phyloP scores from a whole-genome alignment of 129 eudicot species.

The Mikania micrantha region DNA sequence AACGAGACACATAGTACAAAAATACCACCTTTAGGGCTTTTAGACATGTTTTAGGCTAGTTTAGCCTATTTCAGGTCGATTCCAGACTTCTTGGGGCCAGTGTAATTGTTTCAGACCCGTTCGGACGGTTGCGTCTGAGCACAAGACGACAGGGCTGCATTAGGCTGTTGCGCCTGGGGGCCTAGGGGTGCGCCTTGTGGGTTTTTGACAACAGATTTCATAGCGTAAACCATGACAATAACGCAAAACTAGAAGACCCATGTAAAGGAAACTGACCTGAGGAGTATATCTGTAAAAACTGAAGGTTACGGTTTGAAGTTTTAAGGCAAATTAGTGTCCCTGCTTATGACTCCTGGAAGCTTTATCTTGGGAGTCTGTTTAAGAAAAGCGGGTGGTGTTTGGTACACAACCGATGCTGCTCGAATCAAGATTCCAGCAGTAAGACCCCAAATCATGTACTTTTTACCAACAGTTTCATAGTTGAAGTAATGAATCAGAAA shows the following conservation, averaged over 20 bases:
- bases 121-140: too few relatives aligned
- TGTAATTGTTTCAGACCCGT: too few relatives aligned
- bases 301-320: neutral
- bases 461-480: slow-evolving; percentile 46
- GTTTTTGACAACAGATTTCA: too few relatives aligned
- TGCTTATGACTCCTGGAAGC: slow-evolving; percentile 40
- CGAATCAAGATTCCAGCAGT: slow-evolving; percentile 85
- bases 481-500: slow-evolving; percentile 67
- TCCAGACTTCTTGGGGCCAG: too few relatives aligned
- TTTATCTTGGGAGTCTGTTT: slow-evolving; percentile 71
- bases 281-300: neutral
- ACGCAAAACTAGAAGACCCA: neutral
- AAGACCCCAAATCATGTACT: slow-evolving; percentile 71
- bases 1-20: too few relatives aligned
- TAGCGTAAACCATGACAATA: neutral
- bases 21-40: too few relatives aligned
- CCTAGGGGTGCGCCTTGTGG: too few relatives aligned
- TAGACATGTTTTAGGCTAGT: too few relatives aligned
- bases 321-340: slow-evolving; percentile 20
- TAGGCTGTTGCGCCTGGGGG: too few relatives aligned
- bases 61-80: too few relatives aligned
- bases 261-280: neutral
- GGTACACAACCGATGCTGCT: slow-evolving; percentile 82
- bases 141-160: too few relatives aligned
- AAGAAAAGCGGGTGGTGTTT: slow-evolving; percentile 59